Conservation (phyloP, 164 flowering plant genomes). For the Macadamia tetraphylla region DNA sequence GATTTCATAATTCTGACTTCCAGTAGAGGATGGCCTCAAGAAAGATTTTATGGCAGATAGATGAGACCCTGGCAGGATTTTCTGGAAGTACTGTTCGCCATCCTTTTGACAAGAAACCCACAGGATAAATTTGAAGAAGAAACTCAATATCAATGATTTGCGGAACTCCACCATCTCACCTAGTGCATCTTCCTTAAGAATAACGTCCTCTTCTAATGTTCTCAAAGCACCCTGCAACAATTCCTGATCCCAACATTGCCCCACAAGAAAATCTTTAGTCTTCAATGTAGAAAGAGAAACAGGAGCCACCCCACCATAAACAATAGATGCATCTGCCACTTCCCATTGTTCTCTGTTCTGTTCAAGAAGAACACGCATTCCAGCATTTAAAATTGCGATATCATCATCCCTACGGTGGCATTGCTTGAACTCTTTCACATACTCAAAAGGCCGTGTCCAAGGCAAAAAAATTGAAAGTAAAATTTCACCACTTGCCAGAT, state of each 20-base stretch:
- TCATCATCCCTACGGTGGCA: conserved; percentile 98
- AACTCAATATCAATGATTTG: conserved; percentile 74
- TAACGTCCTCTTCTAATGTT: conserved; percentile 52
- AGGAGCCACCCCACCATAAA: conserved; percentile 95
- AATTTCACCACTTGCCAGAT: conserved; percentile 62
- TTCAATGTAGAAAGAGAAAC: conserved; percentile 53
- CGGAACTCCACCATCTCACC: conserved; percentile 99
- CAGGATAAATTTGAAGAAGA: conserved; percentile 85
- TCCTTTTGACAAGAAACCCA: conserved; percentile 78
- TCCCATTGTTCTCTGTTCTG: conserved; percentile 42
- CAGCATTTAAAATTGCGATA: conserved; percentile 95
- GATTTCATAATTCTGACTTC: conserved; percentile 78
- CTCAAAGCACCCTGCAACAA: conserved; percentile 52
- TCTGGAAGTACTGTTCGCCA: conserved; percentile 23
- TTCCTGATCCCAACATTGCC: conserved; percentile 66
- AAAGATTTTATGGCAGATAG: conserved; percentile 61
- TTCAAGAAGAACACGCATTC: conserved; percentile 79
- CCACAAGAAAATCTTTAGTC: conserved; percentile 53
- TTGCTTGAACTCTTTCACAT: conserved; percentile 94
- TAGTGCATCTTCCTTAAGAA: conserved; percentile 75
- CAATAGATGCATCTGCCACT: conserved; percentile 82
- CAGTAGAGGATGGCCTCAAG: conserved; percentile 45
- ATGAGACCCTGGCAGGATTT: conserved; percentile 44
- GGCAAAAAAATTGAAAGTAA: conserved; percentile 79
- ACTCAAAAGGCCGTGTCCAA: conserved; percentile 82